Percentiles rank a stretch among this genome's conserved stretches.
These are phyloP conservation scores for Colletotrichum aenigma DNA, from an alignment of 2,329 filamentous ascomycete genomes.

Conservation along the genomic window DNA sequence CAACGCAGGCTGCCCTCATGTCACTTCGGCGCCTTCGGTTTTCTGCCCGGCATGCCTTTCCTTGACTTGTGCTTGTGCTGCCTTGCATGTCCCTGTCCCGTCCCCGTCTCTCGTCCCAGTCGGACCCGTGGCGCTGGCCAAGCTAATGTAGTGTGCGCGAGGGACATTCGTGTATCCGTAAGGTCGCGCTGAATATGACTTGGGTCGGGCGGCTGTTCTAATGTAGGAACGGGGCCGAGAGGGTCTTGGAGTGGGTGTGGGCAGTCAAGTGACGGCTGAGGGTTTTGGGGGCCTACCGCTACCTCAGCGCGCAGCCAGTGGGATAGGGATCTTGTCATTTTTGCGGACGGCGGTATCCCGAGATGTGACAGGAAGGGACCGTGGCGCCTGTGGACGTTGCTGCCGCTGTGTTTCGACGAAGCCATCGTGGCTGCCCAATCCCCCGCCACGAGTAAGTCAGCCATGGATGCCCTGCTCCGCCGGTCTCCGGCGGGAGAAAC, in stretches of 20 bases:
- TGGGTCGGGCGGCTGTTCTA: slow-evolving; percentile 8
- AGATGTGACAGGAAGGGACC: slow-evolving; percentile 6
- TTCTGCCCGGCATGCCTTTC: neutral
- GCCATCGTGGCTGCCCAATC: neutral
- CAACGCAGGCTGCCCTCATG: neutral
- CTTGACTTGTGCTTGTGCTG: neutral
- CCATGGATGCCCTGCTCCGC: neutral
- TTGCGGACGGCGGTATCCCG: slow-evolving; percentile 7
- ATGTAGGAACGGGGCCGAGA: slow-evolving; percentile 18
- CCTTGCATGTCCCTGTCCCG: neutral
- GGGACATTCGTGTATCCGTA: neutral
- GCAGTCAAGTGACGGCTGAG: neutral
- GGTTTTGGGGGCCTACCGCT: slow-evolving; percentile 1
- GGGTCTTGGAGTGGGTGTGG: slow-evolving; percentile 2
- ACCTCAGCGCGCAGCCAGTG: neutral
- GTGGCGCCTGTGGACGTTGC: neutral
- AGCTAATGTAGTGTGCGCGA: neutral
- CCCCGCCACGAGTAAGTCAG: neutral
- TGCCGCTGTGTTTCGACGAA: neutral
- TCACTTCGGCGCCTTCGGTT: neutral
- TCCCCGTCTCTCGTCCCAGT: neutral
- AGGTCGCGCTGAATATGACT: neutral
- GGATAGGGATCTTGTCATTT: slow-evolving; percentile 11
- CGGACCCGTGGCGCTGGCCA: slow-evolving; percentile 11
- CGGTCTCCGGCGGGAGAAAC: neutral